Percentiles rank a stretch among this genome's conserved stretches.
Evolutionary conservation across 371 early-diverging fungal genomes (phyloP).

Genomic region (Sporodiniella umbellata): DNA sequence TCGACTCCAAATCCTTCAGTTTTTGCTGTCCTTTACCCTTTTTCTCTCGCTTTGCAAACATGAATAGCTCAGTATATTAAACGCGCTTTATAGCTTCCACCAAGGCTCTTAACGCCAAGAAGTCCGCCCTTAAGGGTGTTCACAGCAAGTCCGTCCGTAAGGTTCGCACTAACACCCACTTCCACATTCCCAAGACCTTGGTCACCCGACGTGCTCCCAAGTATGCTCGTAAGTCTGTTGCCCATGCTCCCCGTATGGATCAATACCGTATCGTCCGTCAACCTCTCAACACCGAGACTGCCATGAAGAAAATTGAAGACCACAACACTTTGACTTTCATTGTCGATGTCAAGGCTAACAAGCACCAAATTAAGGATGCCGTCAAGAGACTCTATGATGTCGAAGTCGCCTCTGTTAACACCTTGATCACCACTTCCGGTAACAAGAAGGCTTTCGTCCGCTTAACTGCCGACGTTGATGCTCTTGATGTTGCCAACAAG

Average conservation of each 20-base stretch:
- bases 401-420: slow-evolving; percentile 93
- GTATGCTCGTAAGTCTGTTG: slow-evolving; percentile 87
- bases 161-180: slow-evolving; percentile 86
- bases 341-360: slow-evolving; percentile 94
- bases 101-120: slow-evolving; percentile 70
- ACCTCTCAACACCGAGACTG: slow-evolving; percentile 96
- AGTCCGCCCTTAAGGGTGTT: slow-evolving; percentile 90
- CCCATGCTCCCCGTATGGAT: slow-evolving; percentile 72
- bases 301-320: slow-evolving; percentile 98
- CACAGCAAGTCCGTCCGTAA: slow-evolving; percentile 73
- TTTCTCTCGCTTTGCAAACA: too few relatives aligned
- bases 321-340: slow-evolving; percentile 98
- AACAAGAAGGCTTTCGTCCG: slow-evolving; percentile 99
- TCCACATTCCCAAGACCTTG: slow-evolving; percentile 94
- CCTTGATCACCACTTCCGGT: slow-evolving; percentile 92
- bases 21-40: neutral
- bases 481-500: slow-evolving; percentile 96
- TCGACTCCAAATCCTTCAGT: too few relatives aligned
- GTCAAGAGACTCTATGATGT: slow-evolving; percentile 95
- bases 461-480: slow-evolving; percentile 92
- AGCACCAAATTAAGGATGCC: slow-evolving; percentile 96
- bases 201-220: slow-evolving; percentile 80
- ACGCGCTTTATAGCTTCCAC: slow-evolving; percentile 29
- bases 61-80: neutral
- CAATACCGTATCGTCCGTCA: slow-evolving; percentile 86